These are phyloP conservation scores for Claviceps arundinis DNA, from an alignment of 2,329 filamentous ascomycete species.

Conservation along the genomic window DNA sequence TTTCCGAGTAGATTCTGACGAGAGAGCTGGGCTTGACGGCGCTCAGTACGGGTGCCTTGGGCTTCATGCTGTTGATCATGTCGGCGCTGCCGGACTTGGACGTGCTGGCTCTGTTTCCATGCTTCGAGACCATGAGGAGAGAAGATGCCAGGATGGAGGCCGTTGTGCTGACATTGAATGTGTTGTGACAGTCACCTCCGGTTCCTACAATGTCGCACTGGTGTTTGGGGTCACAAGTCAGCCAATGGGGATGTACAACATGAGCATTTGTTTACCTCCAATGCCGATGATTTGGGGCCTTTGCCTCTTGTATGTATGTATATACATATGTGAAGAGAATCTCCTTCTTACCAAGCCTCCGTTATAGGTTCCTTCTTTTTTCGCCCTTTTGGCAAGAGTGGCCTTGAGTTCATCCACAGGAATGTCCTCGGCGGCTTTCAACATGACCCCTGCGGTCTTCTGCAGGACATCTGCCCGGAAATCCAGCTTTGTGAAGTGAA, in stretches of 20 bases:
- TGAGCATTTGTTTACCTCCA: no score
- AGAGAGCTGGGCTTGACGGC: slow-evolving; percentile 63
- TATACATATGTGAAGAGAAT: no score
- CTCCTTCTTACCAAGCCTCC: slow-evolving; percentile 61
- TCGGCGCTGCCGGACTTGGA: slow-evolving; percentile 94
- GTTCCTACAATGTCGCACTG: slow-evolving; percentile 91
- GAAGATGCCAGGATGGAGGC: slow-evolving; percentile 84
- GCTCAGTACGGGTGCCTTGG: slow-evolving; percentile 58
- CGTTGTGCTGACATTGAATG: slow-evolving; percentile 96
- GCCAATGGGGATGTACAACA: slow-evolving; percentile 5
- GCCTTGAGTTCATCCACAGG: slow-evolving; percentile 48
- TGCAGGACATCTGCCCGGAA: slow-evolving; percentile 74
- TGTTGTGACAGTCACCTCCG: slow-evolving; percentile 90
- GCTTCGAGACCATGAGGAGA: slow-evolving; percentile 77
- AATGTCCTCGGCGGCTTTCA: slow-evolving; percentile 60
- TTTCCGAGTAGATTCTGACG: slow-evolving; percentile 56
- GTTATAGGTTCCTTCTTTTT: slow-evolving; percentile 58
- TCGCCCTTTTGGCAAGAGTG: slow-evolving; percentile 46
- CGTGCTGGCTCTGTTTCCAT: slow-evolving; percentile 90
- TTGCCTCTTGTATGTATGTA: no score
- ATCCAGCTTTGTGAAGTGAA: slow-evolving; percentile 85
- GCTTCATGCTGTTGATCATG: slow-evolving; percentile 63
- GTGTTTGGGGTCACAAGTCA: background rate
- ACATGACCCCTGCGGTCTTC: slow-evolving; percentile 73
- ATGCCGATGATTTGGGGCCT: background rate